phyloP scores from a whole-genome alignment of 257 asterid species.

The Plantago ovata region DNA sequence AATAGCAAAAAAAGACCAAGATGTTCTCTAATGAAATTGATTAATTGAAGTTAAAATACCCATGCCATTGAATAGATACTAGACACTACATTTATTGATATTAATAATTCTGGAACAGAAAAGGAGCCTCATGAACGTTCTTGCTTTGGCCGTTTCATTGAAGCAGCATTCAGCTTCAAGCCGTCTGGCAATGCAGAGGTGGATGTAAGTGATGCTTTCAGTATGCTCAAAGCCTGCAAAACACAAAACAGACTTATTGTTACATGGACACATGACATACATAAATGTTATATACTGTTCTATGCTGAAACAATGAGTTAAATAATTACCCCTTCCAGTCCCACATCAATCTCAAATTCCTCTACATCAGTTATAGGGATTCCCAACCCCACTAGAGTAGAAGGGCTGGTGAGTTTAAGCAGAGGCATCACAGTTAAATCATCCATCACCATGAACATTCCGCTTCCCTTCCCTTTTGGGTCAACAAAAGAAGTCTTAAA shows the following conservation, averaged over 20 bases:
- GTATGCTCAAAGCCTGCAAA: slow-evolving; percentile 24
- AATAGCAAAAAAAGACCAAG: too few species aligned
- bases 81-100: too few species aligned
- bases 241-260: not conserved
- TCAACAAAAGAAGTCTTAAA: not conserved
- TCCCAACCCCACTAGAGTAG: not conserved
- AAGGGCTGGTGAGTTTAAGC: not conserved
- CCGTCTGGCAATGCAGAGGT: slow-evolving; percentile 18
- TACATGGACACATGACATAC: not conserved
- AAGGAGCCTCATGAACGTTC: not conserved
- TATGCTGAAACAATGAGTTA: not conserved
- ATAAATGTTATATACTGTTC: not conserved
- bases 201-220: slow-evolving; percentile 23
- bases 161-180: not conserved
- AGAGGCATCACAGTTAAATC: slow-evolving; percentile 19
- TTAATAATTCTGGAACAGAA: too few species aligned
- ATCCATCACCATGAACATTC: slow-evolving; percentile 17
- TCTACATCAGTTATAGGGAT: slow-evolving; percentile 16
- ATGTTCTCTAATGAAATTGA: too few species aligned
- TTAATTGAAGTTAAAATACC: too few species aligned
- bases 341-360: slow-evolving; percentile 17
- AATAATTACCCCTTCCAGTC: slow-evolving; percentile 21
- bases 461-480: slow-evolving; percentile 9
- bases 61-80: too few species aligned
- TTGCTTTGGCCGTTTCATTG: slow-evolving; percentile 15